phyloP scores from a whole-genome alignment of 148 eudicot genomes.

The Rhododendron mucronatum region DNA sequence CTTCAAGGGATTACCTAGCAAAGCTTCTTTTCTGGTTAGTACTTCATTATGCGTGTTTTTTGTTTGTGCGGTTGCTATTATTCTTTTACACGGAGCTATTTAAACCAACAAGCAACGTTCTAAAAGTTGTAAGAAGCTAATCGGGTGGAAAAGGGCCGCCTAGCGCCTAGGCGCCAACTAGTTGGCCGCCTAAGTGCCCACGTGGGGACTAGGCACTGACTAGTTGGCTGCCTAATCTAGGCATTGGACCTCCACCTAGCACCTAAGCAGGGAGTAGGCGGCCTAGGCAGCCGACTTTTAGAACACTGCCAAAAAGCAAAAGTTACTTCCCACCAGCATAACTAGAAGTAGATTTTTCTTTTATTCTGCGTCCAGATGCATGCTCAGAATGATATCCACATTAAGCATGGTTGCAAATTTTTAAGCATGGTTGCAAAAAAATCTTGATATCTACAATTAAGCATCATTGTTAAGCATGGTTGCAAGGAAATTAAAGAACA shows the following conservation, averaged over 20 bases:
- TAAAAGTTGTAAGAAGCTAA: neutral
- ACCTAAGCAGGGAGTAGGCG: too few species aligned
- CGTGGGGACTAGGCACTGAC: too few species aligned
- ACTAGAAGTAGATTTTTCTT: neutral
- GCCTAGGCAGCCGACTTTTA: neutral
- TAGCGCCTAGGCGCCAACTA: too few species aligned
- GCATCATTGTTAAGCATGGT: neutral
- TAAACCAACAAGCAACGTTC: neutral
- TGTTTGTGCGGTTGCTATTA: neutral
- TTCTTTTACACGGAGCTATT: neutral
- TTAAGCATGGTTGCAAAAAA: neutral
- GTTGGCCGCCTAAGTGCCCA: neutral
- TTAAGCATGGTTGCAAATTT: neutral
- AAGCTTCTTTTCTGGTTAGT: slow-evolving; percentile 87
- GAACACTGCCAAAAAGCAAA: neutral
- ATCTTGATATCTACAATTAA: neutral
- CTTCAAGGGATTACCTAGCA: slow-evolving; percentile 81
- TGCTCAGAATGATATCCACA: neutral
- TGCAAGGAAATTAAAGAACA: neutral
- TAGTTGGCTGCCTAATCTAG: neutral
- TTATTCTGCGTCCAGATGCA: neutral
- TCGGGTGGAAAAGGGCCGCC: neutral
- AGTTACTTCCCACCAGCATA: neutral
- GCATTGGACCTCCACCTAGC: neutral
- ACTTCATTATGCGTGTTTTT: neutral